Base-by-base conservation (phyloP, 2,329 filamentous ascomycete species). In the Colletotrichum somersetense region DNA sequence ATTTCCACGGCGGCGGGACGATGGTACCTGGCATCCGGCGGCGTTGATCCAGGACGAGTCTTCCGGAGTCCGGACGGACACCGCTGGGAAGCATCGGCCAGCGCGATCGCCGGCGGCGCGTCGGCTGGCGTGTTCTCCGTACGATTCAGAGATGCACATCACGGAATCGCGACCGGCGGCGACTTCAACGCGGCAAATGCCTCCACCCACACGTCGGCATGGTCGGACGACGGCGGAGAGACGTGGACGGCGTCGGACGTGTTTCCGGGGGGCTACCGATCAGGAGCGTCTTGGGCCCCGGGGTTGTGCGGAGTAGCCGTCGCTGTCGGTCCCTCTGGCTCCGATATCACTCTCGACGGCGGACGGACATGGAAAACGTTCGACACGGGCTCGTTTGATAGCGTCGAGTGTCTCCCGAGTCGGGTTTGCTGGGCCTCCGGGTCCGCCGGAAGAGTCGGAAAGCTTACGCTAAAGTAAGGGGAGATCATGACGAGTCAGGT, bases 321-420 rank as follows among this genome's bases (percentile, higher is more conserved):
- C n/a, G 78, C 80, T 1, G 79, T 80, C 16, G 79, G 79, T 1
- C 78, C 80, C 8, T 79, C 77, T 8, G 79, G 79, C 6, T 80
- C 78, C 2, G 80, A 81, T 42, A 55, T 78, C 42, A 80, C 77
- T 6, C 26, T 78, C 8, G 79, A 81, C 59, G 75, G 75, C 0
- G 79, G 79, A 0, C 71, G 61, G 56, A 78, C 75, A 6, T 81
- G 80, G 79, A 68, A 72, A 33, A 67, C 48, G 1, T 80, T 80
- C 59, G 76, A 80, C 55, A 75, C 75, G 63, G 77, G 78, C 7
- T 77, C 77, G 14, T 79, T 80, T 52, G 79, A 81, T 46, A 79
- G 77, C 40, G 78, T 81, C 4, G 76, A 78, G 56, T 81, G 80
- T 42, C 55, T 79, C 1, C 33, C 71, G 5, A 74, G 74, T 7